These are phyloP conservation scores for Cutaneotrichosporon cavernicola DNA, from an alignment of 1,284 basidiomycete genomes.

Conservation along the genomic window DNA sequence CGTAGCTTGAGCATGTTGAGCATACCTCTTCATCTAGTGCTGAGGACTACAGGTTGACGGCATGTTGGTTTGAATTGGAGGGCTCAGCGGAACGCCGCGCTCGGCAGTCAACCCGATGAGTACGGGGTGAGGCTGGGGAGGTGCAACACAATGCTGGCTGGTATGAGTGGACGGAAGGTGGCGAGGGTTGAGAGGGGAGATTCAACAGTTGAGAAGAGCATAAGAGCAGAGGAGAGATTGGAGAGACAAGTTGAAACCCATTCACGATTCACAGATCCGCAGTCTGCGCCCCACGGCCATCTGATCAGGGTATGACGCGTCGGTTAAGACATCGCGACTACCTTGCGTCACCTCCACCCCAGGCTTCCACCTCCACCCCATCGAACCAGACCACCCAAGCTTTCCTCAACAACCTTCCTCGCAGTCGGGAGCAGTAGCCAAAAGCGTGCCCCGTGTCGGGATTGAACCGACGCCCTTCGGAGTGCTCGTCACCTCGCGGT, in stretches of 20 bases:
- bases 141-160: no score
- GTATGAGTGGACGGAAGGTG: no score
- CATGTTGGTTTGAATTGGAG: no score
- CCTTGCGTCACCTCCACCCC: conserved; percentile 1
- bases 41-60: no score
- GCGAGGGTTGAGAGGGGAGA: no score
- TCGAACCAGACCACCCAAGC: neutral
- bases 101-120: no score
- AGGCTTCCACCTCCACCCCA: conserved; percentile 1
- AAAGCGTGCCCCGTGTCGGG: conserved; percentile 9
- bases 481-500: neutral
- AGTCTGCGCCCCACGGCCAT: neutral
- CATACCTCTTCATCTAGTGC: no score
- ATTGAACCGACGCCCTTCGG: conserved; percentile 7
- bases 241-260: no score
- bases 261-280: neutral
- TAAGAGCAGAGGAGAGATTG: neutral
- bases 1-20: no score
- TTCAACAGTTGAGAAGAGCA: no score
- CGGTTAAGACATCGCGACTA: neutral
- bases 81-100: no score
- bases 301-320: neutral
- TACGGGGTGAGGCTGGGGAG: no score
- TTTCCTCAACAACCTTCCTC: neutral
- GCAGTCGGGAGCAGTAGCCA: neutral